Evolutionary conservation across 208 protist species (phyloP).

Genomic region (Trypanosoma cruzi): DNA sequence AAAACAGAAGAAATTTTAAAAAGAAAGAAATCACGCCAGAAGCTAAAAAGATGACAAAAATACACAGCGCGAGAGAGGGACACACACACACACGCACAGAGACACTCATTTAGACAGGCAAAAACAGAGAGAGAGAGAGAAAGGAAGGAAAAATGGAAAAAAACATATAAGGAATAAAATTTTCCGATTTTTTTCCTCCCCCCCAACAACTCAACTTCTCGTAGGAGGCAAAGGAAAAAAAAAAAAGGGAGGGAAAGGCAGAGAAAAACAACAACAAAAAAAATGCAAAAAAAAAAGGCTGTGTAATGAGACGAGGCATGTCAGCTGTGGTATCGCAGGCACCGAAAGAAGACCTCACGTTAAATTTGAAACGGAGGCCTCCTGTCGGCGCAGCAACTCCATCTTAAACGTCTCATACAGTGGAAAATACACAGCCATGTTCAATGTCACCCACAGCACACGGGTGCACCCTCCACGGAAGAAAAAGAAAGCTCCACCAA

Average conservation of each 20-base stretch:
- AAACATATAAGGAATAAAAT: too few species aligned
- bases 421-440: constrained; percentile 85
- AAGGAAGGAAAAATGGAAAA: background rate
- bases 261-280: background rate
- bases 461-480: constrained; percentile 65
- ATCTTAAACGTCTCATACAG: constrained; percentile 52
- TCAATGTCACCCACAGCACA: constrained; percentile 78
- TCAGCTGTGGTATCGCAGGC: background rate
- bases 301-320: too few species aligned
- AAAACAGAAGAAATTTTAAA: too few species aligned
- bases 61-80: too few species aligned
- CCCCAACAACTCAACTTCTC: background rate
- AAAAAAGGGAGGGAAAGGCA: background rate
- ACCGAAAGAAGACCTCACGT: constrained; percentile 4
- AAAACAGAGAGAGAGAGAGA: constrained; percentile 13
- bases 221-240: too few species aligned
- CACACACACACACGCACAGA: background rate
- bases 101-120: background rate
- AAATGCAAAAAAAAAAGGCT: background rate
- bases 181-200: too few species aligned
- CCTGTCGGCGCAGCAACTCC: constrained; percentile 19
- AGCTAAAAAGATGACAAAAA: too few species aligned
- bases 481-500: constrained; percentile 60
- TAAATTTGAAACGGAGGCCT: constrained; percentile 11
- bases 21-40: too few species aligned